These are phyloP conservation scores for Brasilioporus rufonigricans DNA, from an alignment of 768 basidiomycete species.

Conservation along the genomic window DNA sequence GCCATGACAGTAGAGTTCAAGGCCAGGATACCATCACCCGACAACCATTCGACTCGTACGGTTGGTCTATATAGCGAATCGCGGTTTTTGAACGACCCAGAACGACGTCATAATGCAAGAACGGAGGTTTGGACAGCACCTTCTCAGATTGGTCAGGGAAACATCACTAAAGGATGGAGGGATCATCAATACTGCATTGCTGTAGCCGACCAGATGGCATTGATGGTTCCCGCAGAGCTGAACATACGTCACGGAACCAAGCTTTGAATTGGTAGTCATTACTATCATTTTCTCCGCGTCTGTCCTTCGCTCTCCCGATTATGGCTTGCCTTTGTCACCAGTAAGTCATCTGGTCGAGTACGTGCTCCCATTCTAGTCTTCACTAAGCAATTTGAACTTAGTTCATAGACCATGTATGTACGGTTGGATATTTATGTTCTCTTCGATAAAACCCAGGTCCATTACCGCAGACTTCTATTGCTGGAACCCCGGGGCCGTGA, in stretches of 20 bases:
- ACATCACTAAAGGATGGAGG: constrained; percentile 48
- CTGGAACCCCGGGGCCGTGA: constrained; percentile 1
- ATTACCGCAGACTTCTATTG: not conserved
- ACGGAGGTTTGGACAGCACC: constrained; percentile 71
- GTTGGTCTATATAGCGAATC: constrained; percentile 56
- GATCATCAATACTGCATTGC: constrained; percentile 64
- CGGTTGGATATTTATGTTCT: not conserved
- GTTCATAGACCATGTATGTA: not conserved
- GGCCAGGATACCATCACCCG: constrained; percentile 49
- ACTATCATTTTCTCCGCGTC: not conserved
- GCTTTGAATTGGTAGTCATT: constrained; percentile 16
- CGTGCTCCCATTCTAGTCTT: not conserved
- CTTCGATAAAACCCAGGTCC: not conserved
- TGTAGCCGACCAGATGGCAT: constrained; percentile 58
- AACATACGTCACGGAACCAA: constrained; percentile 24
- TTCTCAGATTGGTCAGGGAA: constrained; percentile 47
- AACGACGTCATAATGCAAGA: constrained; percentile 55
- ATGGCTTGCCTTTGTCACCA: not conserved
- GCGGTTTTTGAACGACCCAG: constrained; percentile 51
- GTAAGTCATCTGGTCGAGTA: not conserved
- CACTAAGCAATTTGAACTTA: not conserved
- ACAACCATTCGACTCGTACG: constrained; percentile 45
- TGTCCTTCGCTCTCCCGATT: not conserved
- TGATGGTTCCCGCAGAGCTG: constrained; percentile 38
- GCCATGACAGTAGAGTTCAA: constrained; percentile 63